Conservation (phyloP, 768 basidiomycete species). For the Mycena vitilis region DNA sequence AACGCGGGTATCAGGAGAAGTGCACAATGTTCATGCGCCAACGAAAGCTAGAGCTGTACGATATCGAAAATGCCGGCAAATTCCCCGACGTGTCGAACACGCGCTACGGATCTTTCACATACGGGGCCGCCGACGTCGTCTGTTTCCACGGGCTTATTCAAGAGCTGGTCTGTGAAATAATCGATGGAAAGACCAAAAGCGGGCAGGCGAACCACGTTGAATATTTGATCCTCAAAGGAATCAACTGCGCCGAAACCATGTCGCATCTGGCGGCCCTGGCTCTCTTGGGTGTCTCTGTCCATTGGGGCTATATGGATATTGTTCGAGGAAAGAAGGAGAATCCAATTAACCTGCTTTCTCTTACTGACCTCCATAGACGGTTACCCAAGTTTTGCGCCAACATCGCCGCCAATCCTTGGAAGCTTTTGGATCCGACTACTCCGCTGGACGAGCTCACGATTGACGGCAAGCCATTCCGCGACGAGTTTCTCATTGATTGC, state of each 20-base stretch:
- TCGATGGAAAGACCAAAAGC: constrained; percentile 35
- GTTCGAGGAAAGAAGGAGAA: not conserved
- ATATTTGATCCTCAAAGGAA: constrained; percentile 36
- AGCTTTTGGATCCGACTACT: not conserved
- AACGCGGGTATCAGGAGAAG: constrained; percentile 22
- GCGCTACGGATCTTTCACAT: not conserved
- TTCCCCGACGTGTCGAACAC: not conserved
- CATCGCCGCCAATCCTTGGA: not conserved
- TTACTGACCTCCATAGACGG: constrained; percentile 1
- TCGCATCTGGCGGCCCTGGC: constrained; percentile 10
- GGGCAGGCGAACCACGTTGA: constrained; percentile 39
- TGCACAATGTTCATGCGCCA: constrained; percentile 27
- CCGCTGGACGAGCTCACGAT: not conserved
- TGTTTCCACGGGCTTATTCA: not conserved
- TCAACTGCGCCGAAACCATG: constrained; percentile 38
- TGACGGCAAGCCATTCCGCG: not conserved
- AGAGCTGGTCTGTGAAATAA: constrained; percentile 31
- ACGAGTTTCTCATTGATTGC: not conserved
- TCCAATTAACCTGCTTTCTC: not conserved
- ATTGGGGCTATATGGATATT: not conserved
- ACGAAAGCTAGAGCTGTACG: constrained; percentile 27
- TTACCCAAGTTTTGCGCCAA: not conserved
- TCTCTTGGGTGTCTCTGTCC: constrained; percentile 4
- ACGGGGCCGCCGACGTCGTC: not conserved
- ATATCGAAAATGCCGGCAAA: constrained; percentile 3